phyloP scores from a whole-genome alignment of 345 rosid species.

The Cochlearia excelsa region DNA sequence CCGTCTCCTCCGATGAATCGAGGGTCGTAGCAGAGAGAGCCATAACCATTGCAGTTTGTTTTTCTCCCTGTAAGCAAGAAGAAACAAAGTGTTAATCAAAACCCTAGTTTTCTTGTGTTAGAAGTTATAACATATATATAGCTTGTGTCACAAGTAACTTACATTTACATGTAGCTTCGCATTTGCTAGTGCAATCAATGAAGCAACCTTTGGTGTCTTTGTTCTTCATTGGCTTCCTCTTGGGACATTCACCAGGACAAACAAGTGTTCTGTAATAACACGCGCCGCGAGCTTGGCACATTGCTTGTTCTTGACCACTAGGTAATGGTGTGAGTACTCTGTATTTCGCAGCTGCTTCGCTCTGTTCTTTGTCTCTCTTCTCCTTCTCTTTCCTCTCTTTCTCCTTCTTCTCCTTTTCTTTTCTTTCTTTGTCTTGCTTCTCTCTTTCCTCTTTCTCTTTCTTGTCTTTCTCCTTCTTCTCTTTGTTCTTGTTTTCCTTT shows the following conservation, averaged over 20 bases:
- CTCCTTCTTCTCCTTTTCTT: constrained; percentile 27
- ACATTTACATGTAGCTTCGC: constrained; percentile 84
- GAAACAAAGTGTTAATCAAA: background rate
- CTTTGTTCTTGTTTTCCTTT: constrained; percentile 16
- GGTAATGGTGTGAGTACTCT: constrained; percentile 26
- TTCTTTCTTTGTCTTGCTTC: constrained; percentile 18
- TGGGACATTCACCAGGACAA: constrained; percentile 69
- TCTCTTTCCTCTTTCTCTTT: background rate
- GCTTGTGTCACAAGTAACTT: constrained; percentile 30
- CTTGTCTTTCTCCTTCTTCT: constrained; percentile 9
- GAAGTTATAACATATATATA: background rate
- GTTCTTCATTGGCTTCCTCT: constrained; percentile 61
- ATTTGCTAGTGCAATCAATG: constrained; percentile 67
- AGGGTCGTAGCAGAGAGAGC: constrained; percentile 84
- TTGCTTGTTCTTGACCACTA: constrained; percentile 51
- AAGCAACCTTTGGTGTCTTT: constrained; percentile 65
- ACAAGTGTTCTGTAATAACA: constrained; percentile 46
- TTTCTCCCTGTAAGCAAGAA: constrained; percentile 54
- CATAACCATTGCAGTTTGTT: constrained; percentile 69
- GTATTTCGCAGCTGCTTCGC: constrained; percentile 41
- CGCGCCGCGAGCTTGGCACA: constrained; percentile 41
- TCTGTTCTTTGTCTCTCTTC: constrained; percentile 29
- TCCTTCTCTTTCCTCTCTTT: constrained; percentile 29
- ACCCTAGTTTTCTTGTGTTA: background rate
- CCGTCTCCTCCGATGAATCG: constrained; percentile 86